These are phyloP conservation scores for Sporothrix pallida DNA, from an alignment of 2,329 filamentous ascomycete genomes.

Conservation along the genomic window DNA sequence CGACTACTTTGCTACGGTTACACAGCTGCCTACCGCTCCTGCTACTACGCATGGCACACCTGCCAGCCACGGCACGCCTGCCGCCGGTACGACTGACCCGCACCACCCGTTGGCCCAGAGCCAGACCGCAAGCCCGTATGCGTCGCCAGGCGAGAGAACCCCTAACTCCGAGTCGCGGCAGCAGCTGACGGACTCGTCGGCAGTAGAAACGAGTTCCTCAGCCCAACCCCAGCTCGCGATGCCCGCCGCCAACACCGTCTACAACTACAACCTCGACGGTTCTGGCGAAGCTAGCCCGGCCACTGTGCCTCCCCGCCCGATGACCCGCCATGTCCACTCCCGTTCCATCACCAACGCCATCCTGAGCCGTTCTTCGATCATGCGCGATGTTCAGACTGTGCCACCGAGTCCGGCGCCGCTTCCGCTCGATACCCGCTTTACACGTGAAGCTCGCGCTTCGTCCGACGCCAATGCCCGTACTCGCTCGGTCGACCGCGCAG, in stretches of 20 bases:
- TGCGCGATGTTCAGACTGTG: constrained; percentile 45
- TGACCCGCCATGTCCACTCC: constrained; percentile 52
- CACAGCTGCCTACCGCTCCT: constrained; percentile 49
- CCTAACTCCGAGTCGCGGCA: constrained; percentile 39
- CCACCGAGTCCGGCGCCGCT: constrained; percentile 50
- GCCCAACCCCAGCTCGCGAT: constrained; percentile 33
- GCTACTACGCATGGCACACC: neutral
- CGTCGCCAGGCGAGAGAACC: constrained; percentile 45
- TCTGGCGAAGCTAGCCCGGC: constrained; percentile 35
- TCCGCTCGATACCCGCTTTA: constrained; percentile 34
- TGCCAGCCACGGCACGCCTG: constrained; percentile 42
- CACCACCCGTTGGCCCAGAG: constrained; percentile 80
- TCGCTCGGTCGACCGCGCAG: constrained; percentile 67
- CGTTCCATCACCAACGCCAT: constrained; percentile 55
- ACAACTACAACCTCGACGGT: constrained; percentile 31
- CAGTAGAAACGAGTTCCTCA: neutral
- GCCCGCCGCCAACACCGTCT: constrained; percentile 25
- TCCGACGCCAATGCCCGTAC: constrained; percentile 55
- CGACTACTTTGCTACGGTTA: constrained; percentile 58
- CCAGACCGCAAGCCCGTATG: constrained; percentile 71
- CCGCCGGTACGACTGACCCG: neutral
- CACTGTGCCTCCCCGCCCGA: constrained; percentile 31
- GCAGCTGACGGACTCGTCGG: constrained; percentile 35
- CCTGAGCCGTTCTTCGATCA: constrained; percentile 49
- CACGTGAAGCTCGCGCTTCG: constrained; percentile 48